These are phyloP conservation scores for Gossypium davidsonii DNA, from an alignment of 441 rosid species.

Conservation along the genomic window DNA sequence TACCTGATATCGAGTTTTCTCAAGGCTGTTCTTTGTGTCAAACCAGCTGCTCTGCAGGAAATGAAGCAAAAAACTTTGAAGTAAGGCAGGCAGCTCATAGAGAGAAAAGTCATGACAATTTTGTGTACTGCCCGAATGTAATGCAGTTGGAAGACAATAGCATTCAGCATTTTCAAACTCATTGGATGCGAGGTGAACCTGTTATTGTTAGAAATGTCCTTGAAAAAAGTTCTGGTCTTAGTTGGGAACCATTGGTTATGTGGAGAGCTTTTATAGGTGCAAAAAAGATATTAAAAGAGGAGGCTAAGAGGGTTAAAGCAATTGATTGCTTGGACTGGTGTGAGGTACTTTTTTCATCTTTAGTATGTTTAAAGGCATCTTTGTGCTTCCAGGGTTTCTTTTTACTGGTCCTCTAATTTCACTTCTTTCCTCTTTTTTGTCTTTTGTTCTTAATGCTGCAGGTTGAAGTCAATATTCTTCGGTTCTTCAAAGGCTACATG, in stretches of 20 bases:
- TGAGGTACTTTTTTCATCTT: constrained; percentile 23
- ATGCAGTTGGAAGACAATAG: constrained; percentile 28
- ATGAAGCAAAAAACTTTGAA: constrained; percentile 24
- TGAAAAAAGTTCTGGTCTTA: constrained; percentile 28
- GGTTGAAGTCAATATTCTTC: constrained; percentile 32
- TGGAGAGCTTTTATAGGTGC: constrained; percentile 32
- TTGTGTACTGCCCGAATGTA: constrained; percentile 32
- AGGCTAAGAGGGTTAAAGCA: constrained; percentile 22
- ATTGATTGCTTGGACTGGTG: constrained; percentile 34
- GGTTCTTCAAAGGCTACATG: constrained; percentile 38
- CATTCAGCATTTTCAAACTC: constrained; percentile 27
- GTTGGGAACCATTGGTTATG: constrained; percentile 41
- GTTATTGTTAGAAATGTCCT: constrained; percentile 26
- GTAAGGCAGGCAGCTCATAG: constrained; percentile 35
- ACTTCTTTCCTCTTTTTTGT: neutral
- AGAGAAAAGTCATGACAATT: constrained; percentile 28
- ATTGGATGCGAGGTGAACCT: constrained; percentile 36
- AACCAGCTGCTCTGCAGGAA: constrained; percentile 20
- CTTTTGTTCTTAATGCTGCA: constrained; percentile 17
- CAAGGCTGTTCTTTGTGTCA: constrained; percentile 29
- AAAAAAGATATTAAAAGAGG: constrained; percentile 21
- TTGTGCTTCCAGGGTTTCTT: neutral
- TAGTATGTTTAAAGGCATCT: neutral
- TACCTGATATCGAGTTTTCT: constrained; percentile 17
- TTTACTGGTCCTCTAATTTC: neutral